Base-by-base conservation (phyloP, 2,329 filamentous ascomycete genomes). In the Leptodontidium sp. region DNA sequence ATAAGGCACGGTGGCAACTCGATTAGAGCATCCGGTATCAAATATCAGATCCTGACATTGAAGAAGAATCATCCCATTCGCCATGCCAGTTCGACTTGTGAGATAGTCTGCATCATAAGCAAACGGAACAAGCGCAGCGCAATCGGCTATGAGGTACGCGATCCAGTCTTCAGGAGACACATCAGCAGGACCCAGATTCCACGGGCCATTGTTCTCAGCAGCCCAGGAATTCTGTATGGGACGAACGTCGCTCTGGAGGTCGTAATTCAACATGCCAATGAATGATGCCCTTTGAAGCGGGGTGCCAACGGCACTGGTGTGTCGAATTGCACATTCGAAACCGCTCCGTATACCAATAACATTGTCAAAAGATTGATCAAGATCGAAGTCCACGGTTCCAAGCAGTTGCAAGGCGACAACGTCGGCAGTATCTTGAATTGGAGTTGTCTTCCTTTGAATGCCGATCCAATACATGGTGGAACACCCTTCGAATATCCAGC, bases 121-220 rank as follows among this genome's bases (percentile, higher is more conserved):
- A 1, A 45, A 45, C 4, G 43, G 43, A 45, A 45, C 35, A 9
- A 61, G 40, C n/a, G 38, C 40, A 61, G 58, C 58, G 21, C 58
- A 61, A n/a, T 61, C 58, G 9, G 58, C 58, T 9, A 47, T 47
- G 17, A 47, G 17, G 12, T 45, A 45, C n/a, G 58, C n/a, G 5
- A 21, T 47, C 40, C 58, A 61, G 15, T 61, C 58, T 24, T 26
- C 21, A 12, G 40, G 58, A 6, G 58, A 45, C 17, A 47, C 40
- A 61, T 61, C 58, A 61, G 38, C 35, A n/a, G 58, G 58, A 17
- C 58, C 58, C 4, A 61, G 35, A 61, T 61, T 61, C 17, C n/a
- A 61, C 11, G 58, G 58, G 8, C 58, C 58, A 17, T 24, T 21
- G 1, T 29, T 47, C n/a, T 47, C 38, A 14, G 35, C 58, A 14